Evolutionary conservation across 305 asterid species (phyloP).

Genomic region (Stenogyne calaminthoides): DNA sequence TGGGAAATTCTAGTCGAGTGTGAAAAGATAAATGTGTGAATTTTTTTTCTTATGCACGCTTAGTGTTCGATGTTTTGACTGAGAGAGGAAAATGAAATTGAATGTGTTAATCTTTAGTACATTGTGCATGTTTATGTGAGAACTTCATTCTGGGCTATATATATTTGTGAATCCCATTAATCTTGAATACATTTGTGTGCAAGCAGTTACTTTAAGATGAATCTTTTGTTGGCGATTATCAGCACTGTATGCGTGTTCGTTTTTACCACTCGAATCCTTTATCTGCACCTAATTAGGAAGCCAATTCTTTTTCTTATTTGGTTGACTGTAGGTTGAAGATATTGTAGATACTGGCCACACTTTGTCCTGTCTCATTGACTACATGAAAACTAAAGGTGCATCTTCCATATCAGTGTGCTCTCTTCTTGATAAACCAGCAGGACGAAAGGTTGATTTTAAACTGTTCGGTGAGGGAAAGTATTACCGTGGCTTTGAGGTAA

Average conservation of each 20-base stretch:
- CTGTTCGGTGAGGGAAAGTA: constrained; percentile 80
- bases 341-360: constrained; percentile 92
- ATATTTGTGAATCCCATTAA: background rate
- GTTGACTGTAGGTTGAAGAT: constrained; percentile 73
- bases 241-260: background rate
- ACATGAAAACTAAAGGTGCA: constrained; percentile 81
- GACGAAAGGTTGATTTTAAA: constrained; percentile 64
- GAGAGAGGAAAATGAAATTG: background rate
- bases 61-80: constrained; percentile 19
- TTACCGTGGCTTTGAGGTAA: constrained; percentile 86
- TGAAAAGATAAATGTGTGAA: background rate
- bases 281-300: background rate
- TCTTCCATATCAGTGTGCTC: constrained; percentile 84
- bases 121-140: background rate
- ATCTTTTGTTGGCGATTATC: background rate
- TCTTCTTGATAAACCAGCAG: constrained; percentile 74
- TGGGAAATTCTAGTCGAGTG: background rate
- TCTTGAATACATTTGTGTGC: background rate
- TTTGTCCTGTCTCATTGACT: constrained; percentile 55
- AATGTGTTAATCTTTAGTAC: background rate
- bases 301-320: background rate
- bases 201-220: background rate
- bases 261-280: background rate
- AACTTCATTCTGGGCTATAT: background rate
- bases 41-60: background rate